phyloP scores from a whole-genome alignment of 768 basidiomycete genomes.

The Lactarius deliciosus region DNA sequence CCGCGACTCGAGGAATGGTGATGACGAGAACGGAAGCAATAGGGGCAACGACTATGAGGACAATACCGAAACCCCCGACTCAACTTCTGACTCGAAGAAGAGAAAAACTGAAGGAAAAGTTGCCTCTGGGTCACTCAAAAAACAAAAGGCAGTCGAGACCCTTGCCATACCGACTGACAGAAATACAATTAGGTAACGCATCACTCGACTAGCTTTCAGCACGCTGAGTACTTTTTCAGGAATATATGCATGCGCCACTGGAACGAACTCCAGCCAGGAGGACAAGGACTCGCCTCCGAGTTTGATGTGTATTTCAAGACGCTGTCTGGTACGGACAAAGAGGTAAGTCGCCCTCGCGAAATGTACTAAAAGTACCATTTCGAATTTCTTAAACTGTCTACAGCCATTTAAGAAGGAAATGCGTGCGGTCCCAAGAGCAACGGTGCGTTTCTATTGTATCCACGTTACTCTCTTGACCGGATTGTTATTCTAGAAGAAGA shows the following conservation, averaged over 20 bases:
- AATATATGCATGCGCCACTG: constrained; percentile 1
- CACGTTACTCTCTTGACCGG: neutral
- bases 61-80: neutral
- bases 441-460: neutral
- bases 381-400: neutral
- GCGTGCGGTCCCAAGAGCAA: neutral
- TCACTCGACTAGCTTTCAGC: neutral
- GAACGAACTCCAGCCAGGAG: neutral
- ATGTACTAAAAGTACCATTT: constrained; percentile 32
- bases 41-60: neutral
- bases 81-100: neutral
- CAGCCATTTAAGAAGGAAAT: neutral
- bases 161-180: constrained; percentile 1
- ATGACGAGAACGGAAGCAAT: neutral
- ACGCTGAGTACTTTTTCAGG: neutral
- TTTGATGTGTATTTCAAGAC: neutral
- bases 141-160: neutral
- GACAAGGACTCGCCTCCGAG: neutral
- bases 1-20: neutral
- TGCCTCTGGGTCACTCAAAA: neutral
- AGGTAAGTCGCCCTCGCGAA: neutral
- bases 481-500: neutral
- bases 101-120: neutral
- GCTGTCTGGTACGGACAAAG: neutral
- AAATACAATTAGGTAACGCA: neutral